Percentiles rank a stretch among this genome's conserved stretches.
These are phyloP conservation scores for Elongisporangium senticosum DNA, from an alignment of 352 stramenopile species.

Conservation along the genomic window DNA sequence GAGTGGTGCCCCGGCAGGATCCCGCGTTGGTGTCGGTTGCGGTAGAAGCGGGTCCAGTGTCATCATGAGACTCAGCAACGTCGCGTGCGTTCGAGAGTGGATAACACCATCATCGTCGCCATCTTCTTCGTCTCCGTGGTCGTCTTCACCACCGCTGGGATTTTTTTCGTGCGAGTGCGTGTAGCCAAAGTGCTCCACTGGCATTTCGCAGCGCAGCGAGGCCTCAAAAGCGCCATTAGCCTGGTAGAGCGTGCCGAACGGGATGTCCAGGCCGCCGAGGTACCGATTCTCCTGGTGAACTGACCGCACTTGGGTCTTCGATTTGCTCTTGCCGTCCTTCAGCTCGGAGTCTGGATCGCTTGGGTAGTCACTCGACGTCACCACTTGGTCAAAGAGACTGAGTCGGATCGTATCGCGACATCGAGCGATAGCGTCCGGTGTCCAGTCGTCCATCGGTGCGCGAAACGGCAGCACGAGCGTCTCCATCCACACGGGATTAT, in stretches of 20 bases:
- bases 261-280: constrained; percentile 77
- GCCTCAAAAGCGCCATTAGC: constrained; percentile 73
- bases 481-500: constrained; percentile 89
- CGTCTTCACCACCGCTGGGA: constrained; percentile 2
- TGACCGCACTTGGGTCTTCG: constrained; percentile 32
- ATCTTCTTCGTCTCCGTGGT: constrained; percentile 30
- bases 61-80: constrained; percentile 82
- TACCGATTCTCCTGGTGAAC: constrained; percentile 79
- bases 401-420: constrained; percentile 79
- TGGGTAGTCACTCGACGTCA: constrained; percentile 6
- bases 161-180: constrained; percentile 20
- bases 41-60: constrained; percentile 85
- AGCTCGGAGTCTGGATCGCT: constrained; percentile 1
- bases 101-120: constrained; percentile 22
- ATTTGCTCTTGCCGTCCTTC: constrained; percentile 10
- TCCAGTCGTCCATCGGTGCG: constrained; percentile 79
- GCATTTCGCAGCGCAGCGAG: constrained; percentile 74
- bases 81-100: constrained; percentile 43
- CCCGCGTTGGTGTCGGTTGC: constrained; percentile 17
- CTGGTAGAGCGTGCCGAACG: constrained; percentile 86
- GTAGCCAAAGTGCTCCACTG: constrained; percentile 85
- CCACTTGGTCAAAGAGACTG: constrained; percentile 87
- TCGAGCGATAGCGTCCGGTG: constrained; percentile 52
- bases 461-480: constrained; percentile 86
- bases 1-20: constrained; percentile 11